Conservation (phyloP, 2,329 filamentous ascomycete genomes). For the Teratosphaeria nubilosa region DNA sequence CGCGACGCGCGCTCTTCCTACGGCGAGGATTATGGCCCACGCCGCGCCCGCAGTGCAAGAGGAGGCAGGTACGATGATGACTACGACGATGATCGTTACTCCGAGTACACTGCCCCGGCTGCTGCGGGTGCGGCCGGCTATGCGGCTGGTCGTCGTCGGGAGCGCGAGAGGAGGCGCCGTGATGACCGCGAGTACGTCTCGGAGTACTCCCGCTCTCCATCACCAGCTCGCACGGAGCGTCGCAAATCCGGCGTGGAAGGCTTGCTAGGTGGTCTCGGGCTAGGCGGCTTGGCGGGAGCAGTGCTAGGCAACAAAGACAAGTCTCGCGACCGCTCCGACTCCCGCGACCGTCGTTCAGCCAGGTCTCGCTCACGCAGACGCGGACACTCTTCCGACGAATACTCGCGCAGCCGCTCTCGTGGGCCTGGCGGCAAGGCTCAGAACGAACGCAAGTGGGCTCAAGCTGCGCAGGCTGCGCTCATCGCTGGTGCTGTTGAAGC, state of each 20-base stretch:
- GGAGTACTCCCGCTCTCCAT: slow-evolving; percentile 33
- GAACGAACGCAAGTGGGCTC: slow-evolving; percentile 53
- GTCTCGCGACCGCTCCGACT: slow-evolving; percentile 53
- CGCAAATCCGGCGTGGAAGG: slow-evolving; percentile 54
- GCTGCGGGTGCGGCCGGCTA: slow-evolving; percentile 31
- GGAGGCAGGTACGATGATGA: slow-evolving; percentile 25
- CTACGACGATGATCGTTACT: slow-evolving; percentile 48
- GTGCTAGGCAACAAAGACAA: slow-evolving; percentile 48
- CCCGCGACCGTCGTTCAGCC: slow-evolving; percentile 35
- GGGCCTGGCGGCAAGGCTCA: slow-evolving; percentile 43
- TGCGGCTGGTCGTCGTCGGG: slow-evolving; percentile 22
- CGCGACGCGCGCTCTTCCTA: slow-evolving; percentile 4
- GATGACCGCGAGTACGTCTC: slow-evolving; percentile 38
- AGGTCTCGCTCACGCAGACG: slow-evolving; percentile 43
- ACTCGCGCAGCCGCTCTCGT: slow-evolving; percentile 38
- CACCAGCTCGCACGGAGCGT: slow-evolving; percentile 33
- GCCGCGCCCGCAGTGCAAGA: slow-evolving; percentile 54
- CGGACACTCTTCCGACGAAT: slow-evolving; percentile 29
- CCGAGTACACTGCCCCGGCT: slow-evolving; percentile 34
- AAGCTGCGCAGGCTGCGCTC: slow-evolving; percentile 83
- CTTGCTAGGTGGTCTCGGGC: slow-evolving; percentile 46
- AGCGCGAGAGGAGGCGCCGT: slow-evolving; percentile 33
- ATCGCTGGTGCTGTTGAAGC: slow-evolving; percentile 86
- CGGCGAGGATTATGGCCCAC: slow-evolving; percentile 29
- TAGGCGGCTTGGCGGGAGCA: slow-evolving; percentile 44